Conservation (phyloP, 164 flowering plant genomes). For the Amborella trichopoda region DNA sequence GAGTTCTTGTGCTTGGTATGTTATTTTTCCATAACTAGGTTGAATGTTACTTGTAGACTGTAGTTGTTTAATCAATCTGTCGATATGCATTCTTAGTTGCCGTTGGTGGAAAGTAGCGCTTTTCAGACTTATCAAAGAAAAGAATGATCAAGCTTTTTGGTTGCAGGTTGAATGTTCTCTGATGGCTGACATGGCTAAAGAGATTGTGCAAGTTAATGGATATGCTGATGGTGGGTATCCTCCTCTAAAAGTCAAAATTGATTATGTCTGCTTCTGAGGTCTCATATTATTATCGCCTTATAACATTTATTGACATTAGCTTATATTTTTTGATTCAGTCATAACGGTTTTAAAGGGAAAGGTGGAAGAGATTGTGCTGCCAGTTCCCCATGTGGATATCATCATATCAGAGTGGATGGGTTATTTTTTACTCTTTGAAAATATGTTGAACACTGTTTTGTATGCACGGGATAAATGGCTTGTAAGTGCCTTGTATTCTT, state of each 20-base stretch:
- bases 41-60: too few relatives aligned
- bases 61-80: too few relatives aligned
- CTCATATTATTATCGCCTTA: neutral
- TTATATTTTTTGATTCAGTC: slow-evolving; percentile 30
- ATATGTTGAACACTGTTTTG: slow-evolving; percentile 86
- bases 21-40: too few relatives aligned
- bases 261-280: too few relatives aligned
- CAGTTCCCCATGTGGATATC: slow-evolving; percentile 80
- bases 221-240: slow-evolving; percentile 64
- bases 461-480: slow-evolving; percentile 99
- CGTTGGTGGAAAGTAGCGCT: too few relatives aligned
- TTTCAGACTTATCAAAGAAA: too few relatives aligned
- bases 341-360: slow-evolving; percentile 94
- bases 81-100: too few relatives aligned
- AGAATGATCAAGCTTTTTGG: neutral
- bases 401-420: slow-evolving; percentile 99
- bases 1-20: too few relatives aligned
- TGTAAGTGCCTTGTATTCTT: slow-evolving; percentile 56
- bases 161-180: slow-evolving; percentile 90
- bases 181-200: slow-evolving; percentile 94
- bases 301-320: neutral
- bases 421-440: slow-evolving; percentile 84
- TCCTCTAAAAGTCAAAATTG: too few relatives aligned
- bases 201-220: slow-evolving; percentile 79
- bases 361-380: slow-evolving; percentile 84